Conservation (phyloP, 148 eudicot genomes). For the Nyssa sinensis region DNA sequence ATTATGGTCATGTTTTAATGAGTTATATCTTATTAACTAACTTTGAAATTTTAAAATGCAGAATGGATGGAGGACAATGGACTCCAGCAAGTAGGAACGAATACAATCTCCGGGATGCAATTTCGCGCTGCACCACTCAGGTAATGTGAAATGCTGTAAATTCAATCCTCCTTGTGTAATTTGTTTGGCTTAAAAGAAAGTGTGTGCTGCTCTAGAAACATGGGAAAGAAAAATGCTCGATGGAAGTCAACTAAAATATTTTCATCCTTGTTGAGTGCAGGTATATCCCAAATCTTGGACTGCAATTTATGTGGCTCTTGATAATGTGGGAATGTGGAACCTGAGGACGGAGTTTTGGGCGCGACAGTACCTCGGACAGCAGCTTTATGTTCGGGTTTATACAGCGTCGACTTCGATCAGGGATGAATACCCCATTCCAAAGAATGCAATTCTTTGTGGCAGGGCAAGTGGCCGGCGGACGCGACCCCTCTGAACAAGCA, state of each 20-base stretch:
- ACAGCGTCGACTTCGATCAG: constrained; percentile 74
- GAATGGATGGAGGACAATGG: constrained; percentile 98
- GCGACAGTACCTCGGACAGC: constrained; percentile 89
- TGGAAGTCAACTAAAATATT: neutral
- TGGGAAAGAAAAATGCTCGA: neutral
- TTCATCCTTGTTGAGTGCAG: constrained; percentile 29
- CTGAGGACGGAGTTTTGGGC: constrained; percentile 92
- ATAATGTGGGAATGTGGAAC: constrained; percentile 99
- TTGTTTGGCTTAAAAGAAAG: neutral
- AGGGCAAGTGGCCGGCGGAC: constrained; percentile 76
- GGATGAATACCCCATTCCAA: constrained; percentile 88
- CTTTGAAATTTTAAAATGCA: constrained; percentile 26
- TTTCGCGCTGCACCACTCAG: constrained; percentile 76
- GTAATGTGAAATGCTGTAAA: constrained; percentile 28
- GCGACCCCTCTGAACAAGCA: constrained; percentile 51
- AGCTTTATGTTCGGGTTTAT: constrained; percentile 74
- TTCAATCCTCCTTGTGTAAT: neutral
- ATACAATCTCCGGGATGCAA: constrained; percentile 91
- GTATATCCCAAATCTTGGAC: constrained; percentile 95
- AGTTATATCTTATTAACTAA: too few species aligned
- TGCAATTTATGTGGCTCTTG: constrained; percentile 72
- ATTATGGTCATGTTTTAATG: too few species aligned
- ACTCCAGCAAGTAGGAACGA: constrained; percentile 55
- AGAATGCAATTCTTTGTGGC: constrained; percentile 86
- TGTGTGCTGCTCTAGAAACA: neutral